These are phyloP conservation scores for Agaricus subrufescens DNA, from an alignment of 768 basidiomycete genomes.

Conservation along the genomic window DNA sequence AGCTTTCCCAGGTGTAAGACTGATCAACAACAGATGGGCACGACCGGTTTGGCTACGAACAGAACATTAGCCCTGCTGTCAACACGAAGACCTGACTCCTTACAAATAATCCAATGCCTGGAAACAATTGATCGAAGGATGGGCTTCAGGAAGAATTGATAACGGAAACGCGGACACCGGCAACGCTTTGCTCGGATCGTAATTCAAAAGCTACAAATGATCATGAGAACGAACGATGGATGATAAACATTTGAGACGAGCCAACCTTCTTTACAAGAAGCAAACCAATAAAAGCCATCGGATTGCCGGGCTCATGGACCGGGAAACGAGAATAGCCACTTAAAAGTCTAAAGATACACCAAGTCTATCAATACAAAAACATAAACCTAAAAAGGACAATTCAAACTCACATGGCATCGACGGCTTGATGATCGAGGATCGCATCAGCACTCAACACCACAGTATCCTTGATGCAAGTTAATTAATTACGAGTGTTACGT, in stretches of 20 bases:
- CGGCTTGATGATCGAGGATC: conserved; percentile 70
- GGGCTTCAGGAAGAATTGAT: conserved; percentile 85
- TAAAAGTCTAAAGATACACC: conserved; percentile 37
- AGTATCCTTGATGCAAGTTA: conserved; percentile 51
- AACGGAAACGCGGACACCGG: conserved; percentile 74
- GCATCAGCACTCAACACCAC: conserved; percentile 76
- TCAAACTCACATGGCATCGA: conserved; percentile 62
- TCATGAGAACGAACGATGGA: background rate
- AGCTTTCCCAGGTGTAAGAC: conserved; percentile 72
- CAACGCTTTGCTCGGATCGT: conserved; percentile 78
- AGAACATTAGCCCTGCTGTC: too few relatives aligned
- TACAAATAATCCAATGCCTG: conserved; percentile 93
- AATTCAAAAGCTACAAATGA: conserved; percentile 64
- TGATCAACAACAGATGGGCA: conserved; percentile 86
- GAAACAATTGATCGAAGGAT: conserved; percentile 87
- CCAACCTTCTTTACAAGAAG: conserved; percentile 77
- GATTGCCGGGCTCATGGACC: conserved; percentile 69
- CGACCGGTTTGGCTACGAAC: conserved; percentile 80
- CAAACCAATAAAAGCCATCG: conserved; percentile 72
- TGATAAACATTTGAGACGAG: conserved; percentile 3
- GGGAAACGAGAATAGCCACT: conserved; percentile 94
- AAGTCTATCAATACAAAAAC: background rate
- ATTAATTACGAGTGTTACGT: background rate
- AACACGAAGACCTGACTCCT: conserved; percentile 11
- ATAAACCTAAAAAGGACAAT: background rate